Conservation (phyloP, 2,329 filamentous ascomycete species). For the Exophiala sp. region DNA sequence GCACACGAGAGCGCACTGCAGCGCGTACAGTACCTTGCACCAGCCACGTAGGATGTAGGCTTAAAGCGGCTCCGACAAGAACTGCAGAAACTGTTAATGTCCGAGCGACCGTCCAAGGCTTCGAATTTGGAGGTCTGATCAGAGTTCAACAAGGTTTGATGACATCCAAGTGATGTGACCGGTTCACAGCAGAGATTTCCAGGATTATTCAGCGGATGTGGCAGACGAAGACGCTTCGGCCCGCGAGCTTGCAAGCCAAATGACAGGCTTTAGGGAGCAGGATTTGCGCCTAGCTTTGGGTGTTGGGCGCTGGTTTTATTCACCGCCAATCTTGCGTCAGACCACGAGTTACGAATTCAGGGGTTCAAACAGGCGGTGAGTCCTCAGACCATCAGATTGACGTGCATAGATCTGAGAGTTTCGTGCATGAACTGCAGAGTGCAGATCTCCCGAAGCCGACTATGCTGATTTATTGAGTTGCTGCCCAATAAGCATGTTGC, state of each 20-base stretch:
- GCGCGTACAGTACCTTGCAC: too few species aligned
- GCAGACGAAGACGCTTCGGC: conserved; percentile 17
- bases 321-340: conserved; percentile 24
- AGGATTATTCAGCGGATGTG: not conserved
- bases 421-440: conserved; percentile 15
- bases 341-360: conserved; percentile 6
- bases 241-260: conserved; percentile 5
- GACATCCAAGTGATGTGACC: not conserved
- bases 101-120: too few species aligned
- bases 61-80: too few species aligned
- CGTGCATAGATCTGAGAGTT: not conserved
- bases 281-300: not conserved
- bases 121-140: conserved; percentile 2
- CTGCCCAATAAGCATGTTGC: too few species aligned
- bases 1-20: too few species aligned
- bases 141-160: conserved; percentile 4
- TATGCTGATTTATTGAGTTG: not conserved
- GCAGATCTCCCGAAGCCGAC: conserved; percentile 4
- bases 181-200: not conserved
- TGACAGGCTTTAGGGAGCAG: not conserved
- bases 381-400: not conserved
- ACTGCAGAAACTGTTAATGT: too few species aligned
- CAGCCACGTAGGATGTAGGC: too few species aligned
- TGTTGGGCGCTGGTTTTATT: not conserved
- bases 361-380: conserved; percentile 14